Evolutionary conservation across 371 early-diverging fungal species (phyloP).

Genomic region (Mortierella sp.): DNA sequence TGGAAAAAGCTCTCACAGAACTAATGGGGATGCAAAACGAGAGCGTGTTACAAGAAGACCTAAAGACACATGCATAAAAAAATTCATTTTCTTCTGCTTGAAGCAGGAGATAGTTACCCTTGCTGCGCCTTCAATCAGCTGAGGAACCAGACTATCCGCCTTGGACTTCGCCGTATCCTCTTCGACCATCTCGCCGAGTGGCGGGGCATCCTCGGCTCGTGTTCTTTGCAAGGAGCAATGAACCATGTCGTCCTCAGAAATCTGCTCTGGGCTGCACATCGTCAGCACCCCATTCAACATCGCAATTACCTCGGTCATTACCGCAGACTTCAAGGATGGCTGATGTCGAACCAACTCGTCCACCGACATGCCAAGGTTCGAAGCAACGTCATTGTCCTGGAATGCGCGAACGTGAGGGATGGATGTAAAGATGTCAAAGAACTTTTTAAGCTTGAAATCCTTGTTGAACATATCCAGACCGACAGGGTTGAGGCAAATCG

Average conservation of each 20-base stretch:
- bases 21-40: conserved; percentile 38
- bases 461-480: conserved; percentile 88
- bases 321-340: conserved; percentile 77
- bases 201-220: conserved; percentile 29
- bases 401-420: conserved; percentile 80
- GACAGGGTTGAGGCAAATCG: conserved; percentile 90
- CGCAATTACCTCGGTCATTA: conserved; percentile 75
- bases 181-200: conserved; percentile 34
- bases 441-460: conserved; percentile 75
- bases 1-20: conserved; percentile 92
- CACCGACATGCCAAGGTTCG: conserved; percentile 83
- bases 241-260: conserved; percentile 62
- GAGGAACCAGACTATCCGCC: conserved; percentile 62
- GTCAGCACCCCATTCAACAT: conserved; percentile 69
- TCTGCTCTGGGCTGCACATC: conserved; percentile 53
- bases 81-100: background rate
- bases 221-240: conserved; percentile 50
- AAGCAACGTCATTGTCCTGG: conserved; percentile 85
- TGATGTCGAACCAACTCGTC: conserved; percentile 98
- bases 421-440: conserved; percentile 81
- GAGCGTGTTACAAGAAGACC: too few relatives aligned
- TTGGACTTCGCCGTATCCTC: conserved; percentile 61
- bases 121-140: conserved; percentile 63
- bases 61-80: background rate
- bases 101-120: conserved; percentile 55